Base-by-base conservation (phyloP, 225 moss, liverwort and hornwort genomes). In the Physcomitrellopsis africana region DNA sequence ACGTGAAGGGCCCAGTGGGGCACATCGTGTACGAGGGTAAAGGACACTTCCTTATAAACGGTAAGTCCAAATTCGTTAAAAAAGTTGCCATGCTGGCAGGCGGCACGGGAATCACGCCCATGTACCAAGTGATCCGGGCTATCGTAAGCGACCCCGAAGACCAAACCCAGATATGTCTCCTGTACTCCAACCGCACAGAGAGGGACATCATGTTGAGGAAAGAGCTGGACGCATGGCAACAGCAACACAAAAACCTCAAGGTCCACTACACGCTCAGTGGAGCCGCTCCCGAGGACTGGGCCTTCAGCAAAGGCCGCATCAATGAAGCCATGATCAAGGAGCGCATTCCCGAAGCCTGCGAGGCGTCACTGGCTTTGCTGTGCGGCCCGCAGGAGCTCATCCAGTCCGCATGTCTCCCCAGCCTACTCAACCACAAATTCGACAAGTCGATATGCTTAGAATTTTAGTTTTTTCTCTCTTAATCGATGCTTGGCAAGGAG, bases 91-190 rank as follows among this genome's bases (percentile, higher is more conserved):
- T 99, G 97, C 69, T 99, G 0, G 83, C 83, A 0, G 97, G 97
- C 3, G 97, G 97, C 0, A 99, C 94, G 1, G 97, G 97, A 0
- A 93, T 99, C 1, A 99, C 97, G 7, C 97, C 97, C 76, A 85
- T 99, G 81, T 95, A 86, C 10, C 97, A 99, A 81, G 88, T 99
- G 13, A 93, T 95, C 65, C 90, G 94, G 0, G 97, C 92, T 0
- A 24, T 94, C 2, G 51, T 99, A 0, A 86, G 85, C 0, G 80
- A 99, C 68, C 86, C 90, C 0, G 79, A 87, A 1, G 97, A 99
- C 58, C 55, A 63, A 16, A 95, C 94, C 0, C 79, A 92, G 52
- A 67, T 99, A 0, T 77, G 26, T 10, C 68, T 99, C 44, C 74
- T 99, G 0, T 99, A 93, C 60, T 85, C 86, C 69, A 99, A 95